Evolutionary conservation across 1,284 basidiomycete species (phyloP), one percentile per base, ranked within the genome.

Genomic region (Trametes polyzona): DNA sequence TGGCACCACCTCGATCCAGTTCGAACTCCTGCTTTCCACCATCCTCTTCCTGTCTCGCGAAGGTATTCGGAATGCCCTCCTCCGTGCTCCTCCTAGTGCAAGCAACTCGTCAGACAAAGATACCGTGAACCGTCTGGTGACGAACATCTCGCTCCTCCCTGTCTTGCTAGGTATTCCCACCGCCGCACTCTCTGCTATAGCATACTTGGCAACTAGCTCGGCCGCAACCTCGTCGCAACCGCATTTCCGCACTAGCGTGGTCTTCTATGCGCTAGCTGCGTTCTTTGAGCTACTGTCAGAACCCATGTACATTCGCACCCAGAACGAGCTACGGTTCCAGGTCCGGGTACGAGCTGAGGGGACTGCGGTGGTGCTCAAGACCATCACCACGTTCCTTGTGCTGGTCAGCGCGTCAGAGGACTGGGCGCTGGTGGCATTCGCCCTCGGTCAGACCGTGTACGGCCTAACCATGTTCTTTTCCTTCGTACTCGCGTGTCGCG

Each of bases 21-120:
- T 95, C 71, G 93, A 95, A 67, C 82, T 92, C 30, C 73, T 99
- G 26, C 83, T 93, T 33, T 92, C 90, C 60, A 95, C 94, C 12
- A 92, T 97, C 65, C 81, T 99, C 35, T 97, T 98, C 70, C 80
- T 98, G 7, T 90, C 91, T 27, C 81, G 96, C 10, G 97, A 99
- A 72, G 96, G 95, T 4, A 83, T 98, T 10, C 82, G 95, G 33
- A 93, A 90, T 71, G 88, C 91, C 6, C 80, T 96, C 1, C 77
- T 96, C 11, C 73, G 83, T 7, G 69, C 73, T n/a, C 47, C 64
- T 1, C 23, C 62, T 10, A 37, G 26, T 2, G 19, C 39, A 2
- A 17, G 49, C 14, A 21, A 52, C 8, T 26, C 32, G 8, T 12
- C 30, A 3, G 47, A 57, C 23, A 41, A 17, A 17, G 44, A 55